Percentiles rank a stretch among this genome's conserved stretches.
These are phyloP conservation scores for Kingdonia uniflora DNA, from an alignment of 164 flowering plant species.

Conservation along the genomic window DNA sequence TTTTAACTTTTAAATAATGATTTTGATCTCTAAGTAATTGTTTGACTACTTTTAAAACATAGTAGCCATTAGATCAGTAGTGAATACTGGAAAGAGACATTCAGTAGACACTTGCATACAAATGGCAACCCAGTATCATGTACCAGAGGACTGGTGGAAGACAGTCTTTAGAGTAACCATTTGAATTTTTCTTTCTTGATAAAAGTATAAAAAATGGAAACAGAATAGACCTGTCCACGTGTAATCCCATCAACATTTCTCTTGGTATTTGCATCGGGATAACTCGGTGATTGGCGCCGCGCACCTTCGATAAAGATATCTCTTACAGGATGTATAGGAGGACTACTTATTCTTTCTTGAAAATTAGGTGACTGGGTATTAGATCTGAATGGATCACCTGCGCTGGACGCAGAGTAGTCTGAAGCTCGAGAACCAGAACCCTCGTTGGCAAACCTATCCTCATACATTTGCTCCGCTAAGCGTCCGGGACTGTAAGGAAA, in stretches of 20 bases:
- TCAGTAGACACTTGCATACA: too few relatives aligned
- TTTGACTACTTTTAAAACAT: too few relatives aligned
- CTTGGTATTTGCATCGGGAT: conserved; percentile 22
- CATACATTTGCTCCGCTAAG: conserved; percentile 38
- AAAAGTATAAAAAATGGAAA: too few relatives aligned
- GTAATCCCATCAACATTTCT: conserved; percentile 25
- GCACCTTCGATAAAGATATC: conserved; percentile 29
- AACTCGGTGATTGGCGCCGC: conserved; percentile 14
- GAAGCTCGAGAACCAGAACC: conserved; percentile 54
- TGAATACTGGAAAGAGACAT: too few relatives aligned
- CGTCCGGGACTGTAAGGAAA: conserved; percentile 68
- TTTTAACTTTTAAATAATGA: too few relatives aligned
- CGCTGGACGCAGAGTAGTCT: conserved; percentile 59
- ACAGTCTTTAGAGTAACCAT: too few relatives aligned
- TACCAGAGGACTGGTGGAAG: too few relatives aligned
- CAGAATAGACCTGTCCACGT: conserved; percentile 30
- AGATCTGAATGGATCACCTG: conserved; percentile 61
- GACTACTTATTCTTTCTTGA: conserved; percentile 46
- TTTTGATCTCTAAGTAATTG: too few relatives aligned
- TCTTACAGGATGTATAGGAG: conserved; percentile 28
- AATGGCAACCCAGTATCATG: too few relatives aligned
- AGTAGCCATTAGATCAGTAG: too few relatives aligned
- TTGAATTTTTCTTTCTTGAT: too few relatives aligned
- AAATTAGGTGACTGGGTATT: conserved; percentile 56
- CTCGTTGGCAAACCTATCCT: conserved; percentile 75